Evolutionary conservation across 768 basidiomycete species (phyloP).

Genomic region (Kwoniella sp.): DNA sequence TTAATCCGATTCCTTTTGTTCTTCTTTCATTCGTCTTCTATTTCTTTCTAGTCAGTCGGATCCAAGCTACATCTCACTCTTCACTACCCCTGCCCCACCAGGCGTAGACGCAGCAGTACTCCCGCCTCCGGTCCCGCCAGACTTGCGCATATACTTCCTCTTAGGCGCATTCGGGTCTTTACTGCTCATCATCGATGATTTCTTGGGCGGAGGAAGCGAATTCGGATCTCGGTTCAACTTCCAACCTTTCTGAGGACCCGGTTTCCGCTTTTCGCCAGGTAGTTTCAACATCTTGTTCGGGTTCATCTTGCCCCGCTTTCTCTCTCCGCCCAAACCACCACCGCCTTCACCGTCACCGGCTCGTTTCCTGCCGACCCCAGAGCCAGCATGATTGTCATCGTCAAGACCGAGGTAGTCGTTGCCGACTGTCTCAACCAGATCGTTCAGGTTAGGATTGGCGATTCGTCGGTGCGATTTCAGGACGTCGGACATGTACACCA

Average conservation of each 20-base stretch:
- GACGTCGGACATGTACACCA: constrained; percentile 34
- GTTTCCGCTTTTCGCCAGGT: constrained; percentile 33
- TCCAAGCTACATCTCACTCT: constrained; percentile 20
- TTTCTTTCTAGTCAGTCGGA: neutral
- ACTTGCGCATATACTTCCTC: constrained; percentile 23
- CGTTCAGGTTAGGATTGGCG: constrained; percentile 26
- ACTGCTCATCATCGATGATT: neutral
- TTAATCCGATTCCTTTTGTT: neutral
- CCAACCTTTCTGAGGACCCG: constrained; percentile 45
- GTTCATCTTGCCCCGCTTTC: constrained; percentile 9
- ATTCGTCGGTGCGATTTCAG: constrained; percentile 22
- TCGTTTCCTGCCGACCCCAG: constrained; percentile 7
- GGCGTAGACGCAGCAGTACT: neutral
- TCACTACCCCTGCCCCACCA: constrained; percentile 5
- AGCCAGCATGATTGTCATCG: constrained; percentile 20
- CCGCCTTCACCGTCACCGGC: constrained; percentile 11
- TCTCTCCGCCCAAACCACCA: neutral
- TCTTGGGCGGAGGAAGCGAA: neutral
- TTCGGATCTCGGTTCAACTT: constrained; percentile 31
- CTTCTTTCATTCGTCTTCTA: neutral
- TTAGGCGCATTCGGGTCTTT: constrained; percentile 17
- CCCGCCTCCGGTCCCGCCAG: neutral
- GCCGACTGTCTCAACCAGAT: constrained; percentile 39
- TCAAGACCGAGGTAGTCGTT: constrained; percentile 37
- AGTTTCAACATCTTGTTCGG: neutral